Evolutionary conservation across 805 yeast species (phyloP).

Genomic region (Wickerhamomyces queroliae): DNA sequence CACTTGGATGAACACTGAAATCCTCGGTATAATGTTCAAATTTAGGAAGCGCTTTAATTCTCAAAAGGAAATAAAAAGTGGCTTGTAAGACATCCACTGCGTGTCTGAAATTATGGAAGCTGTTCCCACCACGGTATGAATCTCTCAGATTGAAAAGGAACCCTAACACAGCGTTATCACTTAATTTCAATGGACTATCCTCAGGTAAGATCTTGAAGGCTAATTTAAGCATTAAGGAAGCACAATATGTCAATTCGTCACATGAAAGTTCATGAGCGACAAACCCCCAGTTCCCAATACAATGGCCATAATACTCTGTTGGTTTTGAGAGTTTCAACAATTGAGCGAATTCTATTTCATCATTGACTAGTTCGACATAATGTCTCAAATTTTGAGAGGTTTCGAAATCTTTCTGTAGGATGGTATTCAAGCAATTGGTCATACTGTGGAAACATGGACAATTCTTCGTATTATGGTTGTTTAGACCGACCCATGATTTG

Average conservation of each 20-base stretch:
- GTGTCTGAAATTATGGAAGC: constrained; percentile 93
- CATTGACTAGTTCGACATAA: constrained; percentile 18
- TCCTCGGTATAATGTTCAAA: constrained; percentile 16
- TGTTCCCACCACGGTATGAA: constrained; percentile 77
- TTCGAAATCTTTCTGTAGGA: constrained; percentile 16
- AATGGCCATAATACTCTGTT: constrained; percentile 23
- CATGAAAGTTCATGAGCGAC: constrained; percentile 59
- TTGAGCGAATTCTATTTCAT: constrained; percentile 23
- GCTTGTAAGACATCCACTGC: constrained; percentile 96
- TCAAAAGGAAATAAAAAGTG: constrained; percentile 54
- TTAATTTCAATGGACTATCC: constrained; percentile 9
- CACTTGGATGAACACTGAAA: constrained; percentile 12
- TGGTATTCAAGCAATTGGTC: constrained; percentile 24
- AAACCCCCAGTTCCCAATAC: constrained; percentile 61
- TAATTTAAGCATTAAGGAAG: constrained; percentile 45
- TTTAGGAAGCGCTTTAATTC: constrained; percentile 19
- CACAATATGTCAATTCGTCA: constrained; percentile 64
- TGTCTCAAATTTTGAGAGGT: constrained; percentile 9
- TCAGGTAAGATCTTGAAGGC: constrained; percentile 26
- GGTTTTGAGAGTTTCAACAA: constrained; percentile 20
- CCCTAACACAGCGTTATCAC: constrained; percentile 44
- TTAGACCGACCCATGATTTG: constrained; percentile 37
- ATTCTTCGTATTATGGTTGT: constrained; percentile 15
- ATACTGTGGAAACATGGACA: constrained; percentile 28
- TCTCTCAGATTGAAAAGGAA: constrained; percentile 67